phyloP scores from a whole-genome alignment of 2,329 filamentous ascomycete genomes.

The Verticillium tricorpus region DNA sequence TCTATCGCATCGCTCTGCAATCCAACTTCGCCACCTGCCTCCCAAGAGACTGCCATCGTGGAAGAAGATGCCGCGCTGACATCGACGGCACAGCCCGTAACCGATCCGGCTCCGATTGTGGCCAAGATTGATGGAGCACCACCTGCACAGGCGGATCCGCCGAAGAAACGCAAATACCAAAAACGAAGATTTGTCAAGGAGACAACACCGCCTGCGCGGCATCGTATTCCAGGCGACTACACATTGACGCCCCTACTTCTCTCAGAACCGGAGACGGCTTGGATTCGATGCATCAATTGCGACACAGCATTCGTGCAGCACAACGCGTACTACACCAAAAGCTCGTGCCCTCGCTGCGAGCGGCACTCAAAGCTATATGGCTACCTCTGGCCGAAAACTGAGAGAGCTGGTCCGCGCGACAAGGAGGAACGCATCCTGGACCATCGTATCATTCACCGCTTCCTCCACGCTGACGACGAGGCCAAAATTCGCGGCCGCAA shows the following conservation, averaged over 20 bases:
- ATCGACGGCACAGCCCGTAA: background rate
- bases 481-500: slow-evolving; percentile 41
- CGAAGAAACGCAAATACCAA: slow-evolving; percentile 29
- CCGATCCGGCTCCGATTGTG: background rate
- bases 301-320: slow-evolving; percentile 77
- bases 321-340: slow-evolving; percentile 80
- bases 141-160: slow-evolving; percentile 4
- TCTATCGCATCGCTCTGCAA: slow-evolving; percentile 28
- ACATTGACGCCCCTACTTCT: slow-evolving; percentile 74
- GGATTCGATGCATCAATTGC: slow-evolving; percentile 88
- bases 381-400: slow-evolving; percentile 93
- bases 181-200: slow-evolving; percentile 26
- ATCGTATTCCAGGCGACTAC: slow-evolving; percentile 71
- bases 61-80: background rate
- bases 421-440: slow-evolving; percentile 70
- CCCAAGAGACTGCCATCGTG: background rate
- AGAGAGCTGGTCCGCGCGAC: slow-evolving; percentile 70
- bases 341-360: slow-evolving; percentile 88
- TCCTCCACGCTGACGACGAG: slow-evolving; percentile 69
- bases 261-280: slow-evolving; percentile 68
- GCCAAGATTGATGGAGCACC: slow-evolving; percentile 3
- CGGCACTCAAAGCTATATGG: slow-evolving; percentile 94
- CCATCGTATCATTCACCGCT: slow-evolving; percentile 82
- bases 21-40: slow-evolving; percentile 12
- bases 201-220: slow-evolving; percentile 23